phyloP scores from a whole-genome alignment of 768 basidiomycete genomes.

The Lentinula aciculospora region DNA sequence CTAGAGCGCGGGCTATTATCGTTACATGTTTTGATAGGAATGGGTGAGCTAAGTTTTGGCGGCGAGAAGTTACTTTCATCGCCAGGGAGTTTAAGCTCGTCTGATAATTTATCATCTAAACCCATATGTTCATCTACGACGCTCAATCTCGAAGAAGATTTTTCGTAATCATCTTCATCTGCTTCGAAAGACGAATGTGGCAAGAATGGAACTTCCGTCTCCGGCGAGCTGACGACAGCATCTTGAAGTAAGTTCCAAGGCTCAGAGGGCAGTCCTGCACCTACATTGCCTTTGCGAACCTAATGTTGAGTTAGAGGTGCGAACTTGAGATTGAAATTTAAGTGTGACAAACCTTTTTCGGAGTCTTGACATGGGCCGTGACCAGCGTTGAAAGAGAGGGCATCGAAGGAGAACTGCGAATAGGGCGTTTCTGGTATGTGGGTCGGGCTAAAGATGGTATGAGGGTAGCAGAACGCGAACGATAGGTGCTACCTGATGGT shows the following conservation, averaged over 20 bases:
- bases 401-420: conserved; percentile 42
- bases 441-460: conserved; percentile 21
- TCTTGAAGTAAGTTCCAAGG: conserved; percentile 39
- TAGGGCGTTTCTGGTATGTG: conserved; percentile 43
- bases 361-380: conserved; percentile 39
- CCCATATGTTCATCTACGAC: background rate
- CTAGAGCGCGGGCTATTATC: background rate
- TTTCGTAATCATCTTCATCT: conserved; percentile 10
- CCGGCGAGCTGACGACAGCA: background rate
- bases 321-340: conserved; percentile 4
- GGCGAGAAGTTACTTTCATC: background rate
- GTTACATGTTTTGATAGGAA: background rate
- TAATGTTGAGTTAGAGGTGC: conserved; percentile 14
- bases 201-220: background rate
- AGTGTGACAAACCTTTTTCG: conserved; percentile 35
- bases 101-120: background rate
- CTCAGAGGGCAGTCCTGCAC: conserved; percentile 46
- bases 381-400: conserved; percentile 46
- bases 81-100: background rate
- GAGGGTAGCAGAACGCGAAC: conserved; percentile 7
- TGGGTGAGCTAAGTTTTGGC: background rate
- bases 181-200: conserved; percentile 11
- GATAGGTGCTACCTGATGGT: conserved; percentile 12
- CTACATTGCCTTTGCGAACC: conserved; percentile 48
- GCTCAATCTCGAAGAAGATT: background rate